A percentile compares a stretch with the other conserved stretches of the same genome.
phyloP scores from a whole-genome alignment of 2,329 filamentous ascomycete genomes.

The Fusarium vanettenii region DNA sequence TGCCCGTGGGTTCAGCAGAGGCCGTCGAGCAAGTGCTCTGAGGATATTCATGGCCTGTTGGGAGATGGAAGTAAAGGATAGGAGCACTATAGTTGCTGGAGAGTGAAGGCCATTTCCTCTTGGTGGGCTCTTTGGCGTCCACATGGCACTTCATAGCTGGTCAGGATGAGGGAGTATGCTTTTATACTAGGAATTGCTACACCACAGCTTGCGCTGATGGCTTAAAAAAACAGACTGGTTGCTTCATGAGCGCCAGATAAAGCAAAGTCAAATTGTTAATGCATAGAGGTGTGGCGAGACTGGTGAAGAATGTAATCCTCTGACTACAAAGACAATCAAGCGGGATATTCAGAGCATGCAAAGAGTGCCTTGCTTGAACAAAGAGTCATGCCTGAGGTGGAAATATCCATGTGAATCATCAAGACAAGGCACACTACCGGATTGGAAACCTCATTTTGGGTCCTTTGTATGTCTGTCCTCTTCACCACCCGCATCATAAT shows the following conservation, averaged over 20 bases:
- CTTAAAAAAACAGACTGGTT: neutral
- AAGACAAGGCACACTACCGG: neutral
- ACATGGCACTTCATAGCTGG: neutral
- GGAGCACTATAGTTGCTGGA: neutral
- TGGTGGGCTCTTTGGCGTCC: neutral
- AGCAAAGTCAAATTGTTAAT: neutral
- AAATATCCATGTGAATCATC: neutral
- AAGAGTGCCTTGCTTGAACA: neutral
- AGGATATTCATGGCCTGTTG: neutral
- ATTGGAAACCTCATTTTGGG: neutral
- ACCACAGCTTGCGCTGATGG: neutral
- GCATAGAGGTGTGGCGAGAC: neutral
- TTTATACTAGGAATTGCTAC: neutral
- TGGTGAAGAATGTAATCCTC: neutral
- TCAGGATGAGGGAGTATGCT: conserved; percentile 2
- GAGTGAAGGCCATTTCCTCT: neutral
- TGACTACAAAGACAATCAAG: neutral
- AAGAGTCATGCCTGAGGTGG: neutral
- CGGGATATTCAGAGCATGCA: neutral
- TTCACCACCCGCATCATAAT: neutral
- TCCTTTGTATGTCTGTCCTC: neutral
- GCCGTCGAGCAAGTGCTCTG: neutral
- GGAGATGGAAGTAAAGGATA: conserved; percentile 1
- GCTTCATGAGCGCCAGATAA: neutral
- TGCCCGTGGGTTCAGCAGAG: neutral